Conservation (phyloP, 495 filamentous ascomycete genomes). For the Penicillium angulare region DNA sequence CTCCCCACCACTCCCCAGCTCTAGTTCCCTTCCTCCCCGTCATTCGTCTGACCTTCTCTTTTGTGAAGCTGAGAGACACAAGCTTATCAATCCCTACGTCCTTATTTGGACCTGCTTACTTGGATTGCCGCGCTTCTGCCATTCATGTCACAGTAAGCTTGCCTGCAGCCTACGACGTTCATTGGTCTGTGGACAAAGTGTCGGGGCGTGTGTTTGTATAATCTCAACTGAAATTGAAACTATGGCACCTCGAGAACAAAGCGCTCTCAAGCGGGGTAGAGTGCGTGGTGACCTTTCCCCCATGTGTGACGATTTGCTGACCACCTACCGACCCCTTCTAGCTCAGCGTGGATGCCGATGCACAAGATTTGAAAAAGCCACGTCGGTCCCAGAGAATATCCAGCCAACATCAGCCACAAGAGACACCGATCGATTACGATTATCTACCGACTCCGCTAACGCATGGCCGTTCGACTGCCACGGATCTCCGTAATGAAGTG, state of each 20-base stretch:
- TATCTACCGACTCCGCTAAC: constrained; percentile 86
- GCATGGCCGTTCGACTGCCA: constrained; percentile 60
- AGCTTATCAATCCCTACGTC: too few species aligned
- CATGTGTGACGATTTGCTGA: constrained; percentile 13
- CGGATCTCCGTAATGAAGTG: constrained; percentile 63
- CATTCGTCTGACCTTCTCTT: too few species aligned
- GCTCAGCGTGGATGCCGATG: constrained; percentile 38
- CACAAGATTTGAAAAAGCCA: constrained; percentile 49
- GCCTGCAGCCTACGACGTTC: constrained; percentile 3
- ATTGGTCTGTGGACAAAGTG: constrained; percentile 18
- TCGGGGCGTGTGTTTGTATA: constrained; percentile 4
- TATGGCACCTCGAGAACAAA: constrained; percentile 54
- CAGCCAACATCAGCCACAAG: constrained; percentile 52
- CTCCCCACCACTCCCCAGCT: too few species aligned
- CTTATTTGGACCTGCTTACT: too few species aligned
- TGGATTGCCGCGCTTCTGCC: background rate
- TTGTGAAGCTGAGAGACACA: too few species aligned
- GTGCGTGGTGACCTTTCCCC: constrained; percentile 26
- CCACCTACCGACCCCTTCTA: constrained; percentile 13
- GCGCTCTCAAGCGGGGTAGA: constrained; percentile 52
- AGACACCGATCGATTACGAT: constrained; percentile 59
- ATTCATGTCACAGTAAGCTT: constrained; percentile 5
- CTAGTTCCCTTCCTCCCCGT: too few species aligned
- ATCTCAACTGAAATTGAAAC: constrained; percentile 3
- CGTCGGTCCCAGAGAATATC: constrained; percentile 53